phyloP scores from a whole-genome alignment of 2,329 filamentous ascomycete genomes.

The Elsinoe fawcettii region DNA sequence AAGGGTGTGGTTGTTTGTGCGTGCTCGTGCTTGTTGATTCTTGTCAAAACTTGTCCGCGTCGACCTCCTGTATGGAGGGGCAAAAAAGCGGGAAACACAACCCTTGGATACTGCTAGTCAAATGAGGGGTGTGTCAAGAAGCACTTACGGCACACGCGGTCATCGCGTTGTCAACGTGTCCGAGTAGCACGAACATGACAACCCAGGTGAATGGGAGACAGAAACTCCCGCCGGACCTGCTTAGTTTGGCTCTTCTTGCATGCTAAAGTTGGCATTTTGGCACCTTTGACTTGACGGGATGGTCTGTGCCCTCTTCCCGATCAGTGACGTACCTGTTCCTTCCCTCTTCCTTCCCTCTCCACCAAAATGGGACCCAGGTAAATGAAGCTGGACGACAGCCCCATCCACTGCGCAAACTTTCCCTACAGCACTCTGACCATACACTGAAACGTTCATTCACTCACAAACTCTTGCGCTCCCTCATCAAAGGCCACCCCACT shows the following conservation, averaged over 20 bases:
- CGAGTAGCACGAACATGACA: not conserved
- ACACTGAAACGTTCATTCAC: constrained; percentile 11
- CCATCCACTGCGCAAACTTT: not conserved
- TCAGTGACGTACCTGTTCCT: constrained; percentile 10
- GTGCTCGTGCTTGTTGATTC: not conserved
- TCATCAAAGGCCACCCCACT: not conserved
- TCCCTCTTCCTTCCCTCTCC: not conserved
- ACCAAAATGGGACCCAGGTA: not conserved
- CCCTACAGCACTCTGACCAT: not conserved
- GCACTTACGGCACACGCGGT: not conserved
- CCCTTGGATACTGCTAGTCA: not conserved
- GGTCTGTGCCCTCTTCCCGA: constrained; percentile 9
- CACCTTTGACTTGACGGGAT: not conserved
- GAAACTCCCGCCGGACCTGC: constrained; percentile 3
- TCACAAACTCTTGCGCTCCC: not conserved
- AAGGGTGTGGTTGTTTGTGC: not conserved
- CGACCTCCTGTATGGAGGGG: not conserved
- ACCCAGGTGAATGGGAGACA: not conserved
- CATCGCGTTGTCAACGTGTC: not conserved
- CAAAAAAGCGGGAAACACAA: constrained; percentile 1
- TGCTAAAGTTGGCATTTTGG: constrained; percentile 7
- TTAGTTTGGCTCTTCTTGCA: not conserved
- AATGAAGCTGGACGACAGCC: not conserved
- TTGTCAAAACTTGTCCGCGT: not conserved
- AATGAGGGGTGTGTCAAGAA: constrained; percentile 1